These are phyloP conservation scores for Sphaerulina musiva DNA, from an alignment of 2,329 filamentous ascomycete species.

Conservation along the genomic window DNA sequence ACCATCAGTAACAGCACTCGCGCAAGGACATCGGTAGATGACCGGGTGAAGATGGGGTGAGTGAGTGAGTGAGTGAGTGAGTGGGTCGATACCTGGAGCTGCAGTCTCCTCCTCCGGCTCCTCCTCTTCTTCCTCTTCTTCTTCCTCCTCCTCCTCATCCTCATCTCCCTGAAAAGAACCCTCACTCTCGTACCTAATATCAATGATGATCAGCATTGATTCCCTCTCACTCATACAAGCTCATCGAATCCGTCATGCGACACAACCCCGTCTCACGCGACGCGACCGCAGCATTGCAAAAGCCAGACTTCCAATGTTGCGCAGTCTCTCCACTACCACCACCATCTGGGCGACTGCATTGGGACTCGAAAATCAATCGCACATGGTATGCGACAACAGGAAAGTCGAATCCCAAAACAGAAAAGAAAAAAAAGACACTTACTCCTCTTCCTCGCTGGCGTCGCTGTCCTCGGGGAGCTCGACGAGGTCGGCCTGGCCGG, in stretches of 20 bases:
- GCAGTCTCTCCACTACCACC: too few species aligned
- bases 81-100: constrained; percentile 11
- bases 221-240: too few species aligned
- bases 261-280: background rate
- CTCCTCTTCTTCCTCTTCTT: constrained; percentile 13
- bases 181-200: constrained; percentile 8
- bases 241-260: background rate
- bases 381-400: background rate
- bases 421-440: constrained; percentile 21
- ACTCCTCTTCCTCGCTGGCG: constrained; percentile 32
- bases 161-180: constrained; percentile 14
- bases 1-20: background rate
- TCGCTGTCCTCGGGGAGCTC: constrained; percentile 36
- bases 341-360: too few species aligned
- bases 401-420: background rate
- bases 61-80: background rate
- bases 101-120: constrained; percentile 12
- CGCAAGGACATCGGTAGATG: constrained; percentile 5
- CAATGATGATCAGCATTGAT: background rate
- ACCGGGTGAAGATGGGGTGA: too few species aligned
- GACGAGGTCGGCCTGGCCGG: constrained; percentile 39
- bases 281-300: background rate
- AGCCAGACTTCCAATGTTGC: background rate
- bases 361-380: background rate
- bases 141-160: constrained; percentile 15